Percentiles rank a stretch among this genome's conserved stretches.
These are phyloP conservation scores for Mycena chlorophos DNA, from an alignment of 768 basidiomycete species.

Conservation along the genomic window DNA sequence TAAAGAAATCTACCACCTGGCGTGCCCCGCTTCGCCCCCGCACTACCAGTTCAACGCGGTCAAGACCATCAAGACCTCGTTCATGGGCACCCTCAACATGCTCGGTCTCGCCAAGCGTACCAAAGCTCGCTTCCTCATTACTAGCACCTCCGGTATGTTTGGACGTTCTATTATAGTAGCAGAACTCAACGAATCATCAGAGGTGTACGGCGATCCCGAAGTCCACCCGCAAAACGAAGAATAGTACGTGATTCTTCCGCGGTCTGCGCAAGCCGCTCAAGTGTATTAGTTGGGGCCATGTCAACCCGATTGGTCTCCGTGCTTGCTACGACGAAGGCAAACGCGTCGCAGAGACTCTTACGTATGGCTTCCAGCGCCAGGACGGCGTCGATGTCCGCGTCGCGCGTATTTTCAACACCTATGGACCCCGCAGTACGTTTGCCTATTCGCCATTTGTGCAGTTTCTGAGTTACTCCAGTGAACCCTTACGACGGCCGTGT, in stretches of 20 bases:
- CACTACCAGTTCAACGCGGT: slow-evolving; percentile 98
- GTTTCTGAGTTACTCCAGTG: slow-evolving; percentile 49
- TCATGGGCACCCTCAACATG: slow-evolving; percentile 98
- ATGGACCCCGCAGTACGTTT: slow-evolving; percentile 76
- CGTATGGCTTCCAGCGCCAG: slow-evolving; percentile 93
- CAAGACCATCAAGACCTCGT: slow-evolving; percentile 98
- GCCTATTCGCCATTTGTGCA: neutral
- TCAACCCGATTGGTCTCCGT: slow-evolving; percentile 96
- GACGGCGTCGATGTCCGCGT: slow-evolving; percentile 96
- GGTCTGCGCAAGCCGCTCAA: slow-evolving; percentile 13
- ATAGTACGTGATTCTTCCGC: slow-evolving; percentile 58
- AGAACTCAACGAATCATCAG: slow-evolving; percentile 40
- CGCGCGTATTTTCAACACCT: slow-evolving; percentile 98
- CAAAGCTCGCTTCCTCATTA: slow-evolving; percentile 95
- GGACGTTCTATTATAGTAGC: slow-evolving; percentile 14
- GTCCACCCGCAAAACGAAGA: slow-evolving; percentile 97
- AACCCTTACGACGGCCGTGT: slow-evolving; percentile 97
- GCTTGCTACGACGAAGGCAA: slow-evolving; percentile 99
- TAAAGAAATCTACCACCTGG: slow-evolving; percentile 95
- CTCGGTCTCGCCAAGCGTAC: slow-evolving; percentile 96
- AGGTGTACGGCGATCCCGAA: slow-evolving; percentile 98
- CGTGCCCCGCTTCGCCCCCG: slow-evolving; percentile 95
- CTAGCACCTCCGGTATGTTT: slow-evolving; percentile 83
- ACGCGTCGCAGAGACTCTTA: slow-evolving; percentile 96
- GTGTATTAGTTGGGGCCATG: slow-evolving; percentile 84